Evolutionary conservation across 2,329 filamentous ascomycete genomes (phyloP), one percentile per base, ranked within the genome.

Genomic region (Dendrostoma leiphaemia): DNA sequence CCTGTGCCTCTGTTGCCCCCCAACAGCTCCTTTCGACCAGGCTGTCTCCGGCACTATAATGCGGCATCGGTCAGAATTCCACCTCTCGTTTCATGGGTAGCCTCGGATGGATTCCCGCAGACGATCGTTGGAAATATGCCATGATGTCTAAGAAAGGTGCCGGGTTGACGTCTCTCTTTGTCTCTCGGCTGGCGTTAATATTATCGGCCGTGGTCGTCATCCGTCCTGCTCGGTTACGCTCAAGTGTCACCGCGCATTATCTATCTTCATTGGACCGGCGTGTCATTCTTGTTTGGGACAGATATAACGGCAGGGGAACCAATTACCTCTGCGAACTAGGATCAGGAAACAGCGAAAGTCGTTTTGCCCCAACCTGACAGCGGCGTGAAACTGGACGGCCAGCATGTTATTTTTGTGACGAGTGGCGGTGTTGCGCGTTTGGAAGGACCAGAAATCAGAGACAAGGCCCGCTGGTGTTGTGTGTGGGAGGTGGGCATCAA

Each of bases 1-100:
- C 55, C 56, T 43, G 47, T 56, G 45, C 47, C 52, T 53, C 40
- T 43, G 60, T 61, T 61, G 62, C 60, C 61, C 60, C 66, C 60
- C 59, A 61, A 61, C 61, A 47, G 50, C 47, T 57, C 57, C 50
- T 51, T 53, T 56, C 49, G 56, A 46, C 53, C 45, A 54, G 41
- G 53, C 45, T 53, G 37, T 53, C 29, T 53, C 45, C 53, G 56
- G 55, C 54, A 51, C 51, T 48, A 53, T 56, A 53, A 53, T 50
- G 24, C 53, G 47, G 50, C 53, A 58, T 58, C 28, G 43, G 35
- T 48, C 45, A 41, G 41, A 46, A 31, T 51, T 43, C 53, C 45
- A 62, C 26, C 31, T 43, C 50, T 58, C 41, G 40, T n/a, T 45
- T 55, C 23, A 15, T 43, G 55, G 47, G 55, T 32, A 41, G 49